Conservation (phyloP, 140 eudicot genomes). For the Flaveria floridana region DNA sequence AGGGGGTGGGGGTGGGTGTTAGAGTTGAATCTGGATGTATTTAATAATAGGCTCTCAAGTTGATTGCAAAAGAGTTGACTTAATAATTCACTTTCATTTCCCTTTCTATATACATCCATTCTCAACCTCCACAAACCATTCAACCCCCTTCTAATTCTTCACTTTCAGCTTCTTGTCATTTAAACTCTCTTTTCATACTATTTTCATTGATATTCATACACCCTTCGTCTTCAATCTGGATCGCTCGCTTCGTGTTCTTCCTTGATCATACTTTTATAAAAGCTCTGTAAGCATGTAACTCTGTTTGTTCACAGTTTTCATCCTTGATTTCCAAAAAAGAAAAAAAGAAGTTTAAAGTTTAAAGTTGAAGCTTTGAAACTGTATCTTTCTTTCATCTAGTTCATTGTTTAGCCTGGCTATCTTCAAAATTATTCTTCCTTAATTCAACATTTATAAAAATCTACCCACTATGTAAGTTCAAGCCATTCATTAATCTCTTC, state of each 20-base stretch:
- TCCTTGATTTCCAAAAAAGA: neutral
- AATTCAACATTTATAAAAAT: conserved; percentile 48
- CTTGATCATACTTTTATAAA: conserved; percentile 30
- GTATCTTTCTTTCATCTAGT: conserved; percentile 5
- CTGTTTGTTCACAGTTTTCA: neutral
- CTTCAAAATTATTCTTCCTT: conserved; percentile 30
- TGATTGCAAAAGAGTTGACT: conserved; percentile 35
- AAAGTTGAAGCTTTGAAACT: neutral
- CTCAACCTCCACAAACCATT: neutral
- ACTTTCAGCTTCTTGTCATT: no score
- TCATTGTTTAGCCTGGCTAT: conserved; percentile 43
- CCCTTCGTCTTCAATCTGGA: conserved; percentile 9
- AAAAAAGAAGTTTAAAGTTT: neutral
- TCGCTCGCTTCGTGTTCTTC: neutral
- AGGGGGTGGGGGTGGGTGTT: neutral
- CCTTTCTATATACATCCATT: neutral
- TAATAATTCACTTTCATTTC: neutral
- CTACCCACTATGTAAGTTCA: conserved; percentile 39
- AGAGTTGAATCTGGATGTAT: conserved; percentile 26
- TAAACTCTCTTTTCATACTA: neutral
- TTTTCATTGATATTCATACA: conserved; percentile 3
- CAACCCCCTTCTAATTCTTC: neutral
- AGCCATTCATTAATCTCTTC: conserved; percentile 1
- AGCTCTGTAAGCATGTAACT: conserved; percentile 28
- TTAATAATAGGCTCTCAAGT: conserved; percentile 29